Evolutionary conservation across 2,329 filamentous ascomycete genomes (phyloP), one percentile per base, ranked within the genome.

Genomic region (Ophiognomonia clavigignenti-juglandacearum): DNA sequence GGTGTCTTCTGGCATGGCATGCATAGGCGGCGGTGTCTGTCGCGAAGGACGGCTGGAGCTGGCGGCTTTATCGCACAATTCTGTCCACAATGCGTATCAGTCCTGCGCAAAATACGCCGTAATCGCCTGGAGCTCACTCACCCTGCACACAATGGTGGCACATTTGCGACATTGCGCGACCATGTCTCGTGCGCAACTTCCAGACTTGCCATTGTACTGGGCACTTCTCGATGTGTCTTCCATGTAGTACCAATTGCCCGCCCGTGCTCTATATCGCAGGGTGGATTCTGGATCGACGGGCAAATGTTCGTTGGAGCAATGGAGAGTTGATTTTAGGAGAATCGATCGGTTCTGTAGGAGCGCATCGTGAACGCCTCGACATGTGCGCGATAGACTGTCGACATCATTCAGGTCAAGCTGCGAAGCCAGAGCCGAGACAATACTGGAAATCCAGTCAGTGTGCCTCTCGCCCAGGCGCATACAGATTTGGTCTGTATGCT

Each of bases 61-160:
- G 88, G 89, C 0, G 86, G 82, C 65, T 96, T 96, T 59, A 88
- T 85, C 6, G 85, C 84, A 66, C 92, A 97, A 57, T 97, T 97
- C 89, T 95, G 63, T 8, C 19, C n/a, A 10, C 8, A 13, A 3
- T n/a, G 26, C 7, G n/a, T 36, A 31, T 52, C 32, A 54, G 32
- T 39, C 2, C n/a, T 24, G 8, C 6, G 2, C 35, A n/a, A 16
- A 27, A 19, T 39, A 27, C 48, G 18, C 52, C 27, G 19, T 35
- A 40, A 16, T 16, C n/a, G 24, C n/a, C 6, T 7, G 32, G 7
- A 7, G 14, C 79, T 64, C 77, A 95, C 90, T 64, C 77, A 95
- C 90, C 67, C 92, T 80, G 65, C 92, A 97, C 46, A 96, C 82
- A 22, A 90, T 75, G 23, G 70, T 81, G 32, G 77, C 78, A 63